Base-by-base conservation (phyloP, 441 rosid species). In the Populus trichocarpa region DNA sequence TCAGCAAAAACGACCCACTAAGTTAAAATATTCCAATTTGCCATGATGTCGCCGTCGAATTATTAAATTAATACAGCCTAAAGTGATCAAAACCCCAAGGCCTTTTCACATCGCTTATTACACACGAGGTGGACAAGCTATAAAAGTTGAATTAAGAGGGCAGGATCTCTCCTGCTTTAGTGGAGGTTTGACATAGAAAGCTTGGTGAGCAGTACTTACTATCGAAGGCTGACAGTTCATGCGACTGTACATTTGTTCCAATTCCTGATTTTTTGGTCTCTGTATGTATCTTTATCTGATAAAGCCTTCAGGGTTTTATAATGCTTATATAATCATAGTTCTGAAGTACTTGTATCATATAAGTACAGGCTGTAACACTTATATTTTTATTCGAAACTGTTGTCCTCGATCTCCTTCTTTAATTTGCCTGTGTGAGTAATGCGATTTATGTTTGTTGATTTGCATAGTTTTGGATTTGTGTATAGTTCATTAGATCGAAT, bases 1-100 rank as follows among this genome's bases (percentile, higher is more conserved):
- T 70, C 73, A 70, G 57, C 75, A 46, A 46, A 46, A 72, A 8
- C 64, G 65, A 50, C 40, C 53, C 72, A 71, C 25, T 18, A 2
- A 53, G 61, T 53, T 28, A 72, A 12, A 7, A 46, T 50, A 20
- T 69, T 14, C 22, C 25, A 33, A 69, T 33, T 14, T 35, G 69
- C 69, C 36, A 30, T 66, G 32, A 30, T 30, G 4, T 30, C 3
- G 32, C 32, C 32, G 3, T 30, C 18, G 6, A 30, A 69, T 2
- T 69, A 32, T 14, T 32, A 32, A 30, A 68, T 53, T 53, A 53
- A 18, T 18, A 6, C 61, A 18, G 61, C 61, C 61, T 53, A 53
- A 0, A 6, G 3, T 2, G 61, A 16, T 53, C 22, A 18, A 53
- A 53, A 53, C 7, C 7, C 61, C 61, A 53, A 16, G 8, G 61